Conservation (phyloP, 2,329 filamentous ascomycete genomes). For the Colletotrichum neosansevieriae region DNA sequence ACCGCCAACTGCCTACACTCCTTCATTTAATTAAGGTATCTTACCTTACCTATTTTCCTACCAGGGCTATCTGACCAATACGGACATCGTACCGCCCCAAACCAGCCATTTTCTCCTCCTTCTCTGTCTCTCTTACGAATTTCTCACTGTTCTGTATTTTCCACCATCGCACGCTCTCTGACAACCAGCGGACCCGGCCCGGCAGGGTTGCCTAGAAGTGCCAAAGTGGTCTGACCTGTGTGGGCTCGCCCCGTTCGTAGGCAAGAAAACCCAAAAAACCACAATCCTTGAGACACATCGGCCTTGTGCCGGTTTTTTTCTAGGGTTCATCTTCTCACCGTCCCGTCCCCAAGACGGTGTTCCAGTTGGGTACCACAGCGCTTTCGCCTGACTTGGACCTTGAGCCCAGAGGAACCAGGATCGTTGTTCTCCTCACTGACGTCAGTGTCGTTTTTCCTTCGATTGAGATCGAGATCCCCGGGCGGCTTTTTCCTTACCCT, state of each 20-base stretch:
- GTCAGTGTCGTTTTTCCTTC: conserved; percentile 35
- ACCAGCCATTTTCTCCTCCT: background rate
- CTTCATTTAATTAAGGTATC: background rate
- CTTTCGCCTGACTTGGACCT: conserved; percentile 33
- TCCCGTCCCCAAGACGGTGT: conserved; percentile 36
- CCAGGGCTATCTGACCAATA: conserved; percentile 4
- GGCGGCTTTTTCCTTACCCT: conserved; percentile 4
- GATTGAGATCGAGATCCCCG: conserved; percentile 22
- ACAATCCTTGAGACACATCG: conserved; percentile 31
- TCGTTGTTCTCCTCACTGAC: conserved; percentile 40
- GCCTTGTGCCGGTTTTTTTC: conserved; percentile 28
- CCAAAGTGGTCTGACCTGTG: conserved; percentile 38
- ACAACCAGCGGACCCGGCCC: conserved; percentile 5
- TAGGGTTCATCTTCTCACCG: conserved; percentile 35
- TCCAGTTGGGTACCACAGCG: conserved; percentile 34
- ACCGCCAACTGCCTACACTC: conserved; percentile 17
- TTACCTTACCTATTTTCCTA: background rate
- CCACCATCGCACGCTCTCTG: background rate
- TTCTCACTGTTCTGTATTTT: background rate
- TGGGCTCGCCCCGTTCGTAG: conserved; percentile 34
- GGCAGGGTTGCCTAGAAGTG: conserved; percentile 33
- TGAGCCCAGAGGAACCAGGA: conserved; percentile 34
- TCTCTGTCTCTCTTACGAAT: background rate
- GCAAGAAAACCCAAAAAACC: conserved; percentile 17
- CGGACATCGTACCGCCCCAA: conserved; percentile 9